phyloP scores from a whole-genome alignment of 768 basidiomycete species.

The Xerocomellus amylosporus region DNA sequence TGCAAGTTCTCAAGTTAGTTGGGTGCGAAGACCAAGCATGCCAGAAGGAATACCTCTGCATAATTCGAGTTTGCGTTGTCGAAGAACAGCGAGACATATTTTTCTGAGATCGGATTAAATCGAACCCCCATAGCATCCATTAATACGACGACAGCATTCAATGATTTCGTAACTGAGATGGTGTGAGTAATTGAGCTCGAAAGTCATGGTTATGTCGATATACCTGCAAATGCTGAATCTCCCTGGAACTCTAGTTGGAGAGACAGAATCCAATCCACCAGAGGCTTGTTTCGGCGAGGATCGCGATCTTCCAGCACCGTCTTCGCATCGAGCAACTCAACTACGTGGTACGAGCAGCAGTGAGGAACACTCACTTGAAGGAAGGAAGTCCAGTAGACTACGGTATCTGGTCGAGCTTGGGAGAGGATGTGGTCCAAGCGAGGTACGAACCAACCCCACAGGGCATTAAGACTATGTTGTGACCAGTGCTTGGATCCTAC shows the following conservation, averaged over 20 bases:
- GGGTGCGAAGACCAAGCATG: background rate
- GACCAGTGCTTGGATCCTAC: slow-evolving; percentile 86
- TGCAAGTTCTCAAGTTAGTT: slow-evolving; percentile 3
- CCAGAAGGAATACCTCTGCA: slow-evolving; percentile 59
- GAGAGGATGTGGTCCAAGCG: slow-evolving; percentile 62
- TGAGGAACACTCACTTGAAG: slow-evolving; percentile 36
- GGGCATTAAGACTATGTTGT: slow-evolving; percentile 41
- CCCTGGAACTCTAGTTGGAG: slow-evolving; percentile 79
- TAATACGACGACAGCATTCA: slow-evolving; percentile 63
- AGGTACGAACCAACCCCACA: slow-evolving; percentile 73
- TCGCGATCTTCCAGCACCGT: slow-evolving; percentile 65
- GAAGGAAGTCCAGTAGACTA: slow-evolving; percentile 69
- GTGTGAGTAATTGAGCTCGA: slow-evolving; percentile 7
- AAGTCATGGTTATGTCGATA: slow-evolving; percentile 23
- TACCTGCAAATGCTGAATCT: slow-evolving; percentile 86
- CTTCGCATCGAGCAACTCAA: slow-evolving; percentile 29
- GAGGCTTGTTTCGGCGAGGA: slow-evolving; percentile 68
- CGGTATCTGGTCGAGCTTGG: slow-evolving; percentile 84
- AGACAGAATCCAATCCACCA: slow-evolving; percentile 75
- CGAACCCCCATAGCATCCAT: slow-evolving; percentile 64
- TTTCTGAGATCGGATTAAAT: slow-evolving; percentile 64
- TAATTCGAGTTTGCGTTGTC: slow-evolving; percentile 78
- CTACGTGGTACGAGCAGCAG: background rate
- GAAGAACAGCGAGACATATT: slow-evolving; percentile 68
- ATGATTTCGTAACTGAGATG: slow-evolving; percentile 67